Conservation (phyloP, 306 rosid species). For the Cucumis sativus region DNA sequence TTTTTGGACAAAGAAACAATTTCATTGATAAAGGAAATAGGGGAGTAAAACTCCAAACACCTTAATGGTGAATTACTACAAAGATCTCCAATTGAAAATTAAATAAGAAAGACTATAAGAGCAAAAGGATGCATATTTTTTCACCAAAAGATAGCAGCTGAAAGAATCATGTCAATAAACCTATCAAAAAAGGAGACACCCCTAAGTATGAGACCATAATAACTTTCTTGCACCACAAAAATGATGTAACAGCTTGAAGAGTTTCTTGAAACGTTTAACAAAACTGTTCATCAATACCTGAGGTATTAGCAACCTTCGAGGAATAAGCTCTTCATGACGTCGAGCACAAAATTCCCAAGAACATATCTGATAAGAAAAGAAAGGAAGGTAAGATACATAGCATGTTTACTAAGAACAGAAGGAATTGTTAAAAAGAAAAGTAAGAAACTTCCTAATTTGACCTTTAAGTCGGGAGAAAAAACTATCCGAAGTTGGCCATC, state of each 20-base stretch:
- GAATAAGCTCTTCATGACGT: conserved; percentile 95
- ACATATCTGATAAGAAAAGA: conserved; percentile 47
- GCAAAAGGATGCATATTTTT: no score
- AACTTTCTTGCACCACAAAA: not conserved
- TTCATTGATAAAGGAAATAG: no score
- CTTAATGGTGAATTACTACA: no score
- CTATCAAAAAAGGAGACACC: no score
- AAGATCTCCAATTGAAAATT: no score
- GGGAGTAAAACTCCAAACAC: no score
- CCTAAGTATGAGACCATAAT: no score
- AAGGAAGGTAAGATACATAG: not conserved
- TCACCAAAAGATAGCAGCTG: no score
- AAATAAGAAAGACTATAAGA: no score
- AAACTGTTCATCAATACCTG: conserved; percentile 39
- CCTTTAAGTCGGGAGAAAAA: conserved; percentile 88
- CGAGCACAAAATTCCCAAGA: conserved; percentile 99
- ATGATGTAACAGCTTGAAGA: not conserved
- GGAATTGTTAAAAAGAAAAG: not conserved
- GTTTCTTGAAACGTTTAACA: not conserved
- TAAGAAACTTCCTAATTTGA: conserved; percentile 8
- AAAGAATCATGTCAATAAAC: no score
- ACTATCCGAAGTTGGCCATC: conserved; percentile 97
- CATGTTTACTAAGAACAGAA: not conserved
- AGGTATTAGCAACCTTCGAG: conserved; percentile 81
- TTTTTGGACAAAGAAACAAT: no score